Base-by-base conservation (phyloP, 768 basidiomycete species). In the Collybiopsis luxurians region DNA sequence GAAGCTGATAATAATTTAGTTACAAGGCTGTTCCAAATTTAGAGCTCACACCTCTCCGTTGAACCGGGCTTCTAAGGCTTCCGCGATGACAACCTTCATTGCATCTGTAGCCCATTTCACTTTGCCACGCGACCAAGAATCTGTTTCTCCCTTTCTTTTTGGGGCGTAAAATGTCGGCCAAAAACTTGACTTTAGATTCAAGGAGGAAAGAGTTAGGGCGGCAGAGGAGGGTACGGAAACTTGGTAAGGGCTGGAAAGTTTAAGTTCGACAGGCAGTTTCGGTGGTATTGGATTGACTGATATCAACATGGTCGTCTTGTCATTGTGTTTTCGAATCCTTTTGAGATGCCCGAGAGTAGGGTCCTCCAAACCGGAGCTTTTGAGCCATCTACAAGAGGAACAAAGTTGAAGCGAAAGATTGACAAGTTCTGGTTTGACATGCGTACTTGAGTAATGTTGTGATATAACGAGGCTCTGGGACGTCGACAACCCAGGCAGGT, bases 111-210 rank as follows among this genome's bases (percentile, higher is more conserved):
- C 89, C 95, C 96, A 97, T 13, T 74, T 77, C 36, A 84, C 75
- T 55, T 83, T 82, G 0, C 79, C 84, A 26, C 74, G 69, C 3
- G 86, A 80, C 90, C 93, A 92, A 5, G 73, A 72, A 58, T 87
- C 82, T 1, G 75, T 70, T 57, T 90, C 87, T 63, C 80, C 82
- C 65, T 84, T 90, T 59, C 84, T 79, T 31, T 80, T 79, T 0
- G 90, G 90, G 3, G 85, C 77, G 62, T 83, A 92, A 13, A 85
- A 72, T 11, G 90, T 90, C 7, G 96, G 96, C 96, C 96, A 98
- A n/a, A 91, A 71, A 1, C 79, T 68, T 38, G 81, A 79, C 71
- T 95, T 95, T 31, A 84, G 67, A 42, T 70, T 67, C 21, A 92
- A 74, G 6, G 93, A 89, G 13, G 77, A 75, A 0, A 73, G 73